Evolutionary conservation across 441 rosid genomes (phyloP), one percentile per base, ranked within the genome.

Genomic region (Adansonia madagascariensis): DNA sequence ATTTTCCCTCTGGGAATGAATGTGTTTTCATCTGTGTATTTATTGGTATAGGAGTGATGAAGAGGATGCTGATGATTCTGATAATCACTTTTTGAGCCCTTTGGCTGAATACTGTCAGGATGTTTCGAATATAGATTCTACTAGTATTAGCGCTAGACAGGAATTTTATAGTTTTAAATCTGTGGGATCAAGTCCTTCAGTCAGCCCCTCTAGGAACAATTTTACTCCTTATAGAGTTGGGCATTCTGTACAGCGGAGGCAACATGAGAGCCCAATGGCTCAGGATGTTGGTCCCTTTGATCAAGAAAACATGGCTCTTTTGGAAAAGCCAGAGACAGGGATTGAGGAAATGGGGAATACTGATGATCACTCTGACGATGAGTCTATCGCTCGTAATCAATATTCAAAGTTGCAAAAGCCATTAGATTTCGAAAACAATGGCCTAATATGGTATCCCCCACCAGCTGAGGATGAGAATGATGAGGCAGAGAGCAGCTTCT

Each of bases 181-280:
- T 52, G 87, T 85, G 78, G 94, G 91, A 79, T 89, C 95, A 78
- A 94, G 96, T 86, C 97, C 97, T 78, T 90, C 87, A 49, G 92
- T 86, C 82, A 94, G 99, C 89, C 97, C 98, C 83, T 89, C 89
- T 84, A 88, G 99, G 94, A 86, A 85, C 85, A 85, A 84, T 91
- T 89, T 91, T 90, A 85, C 89, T 86, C 90, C 92, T 85, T 73
- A 71, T 88, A 93, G 90, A 84, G 82, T 73, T 85, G 92, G 92
- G 84, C 85, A 81, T 75, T 70, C 80, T 92, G 97, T 89, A 88
- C 97, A 85, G 94, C 79, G 73, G 62, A 91, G 85, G 74, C 90
- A 86, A 85, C 91, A 83, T 76, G 89, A 84, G 31, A 92, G 89
- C 83, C 91, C 87, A 18, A 78, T 85, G 80, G 82, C 88, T 83